Base-by-base conservation (phyloP, 495 filamentous ascomycete species). In the Trichoderma reesei region DNA sequence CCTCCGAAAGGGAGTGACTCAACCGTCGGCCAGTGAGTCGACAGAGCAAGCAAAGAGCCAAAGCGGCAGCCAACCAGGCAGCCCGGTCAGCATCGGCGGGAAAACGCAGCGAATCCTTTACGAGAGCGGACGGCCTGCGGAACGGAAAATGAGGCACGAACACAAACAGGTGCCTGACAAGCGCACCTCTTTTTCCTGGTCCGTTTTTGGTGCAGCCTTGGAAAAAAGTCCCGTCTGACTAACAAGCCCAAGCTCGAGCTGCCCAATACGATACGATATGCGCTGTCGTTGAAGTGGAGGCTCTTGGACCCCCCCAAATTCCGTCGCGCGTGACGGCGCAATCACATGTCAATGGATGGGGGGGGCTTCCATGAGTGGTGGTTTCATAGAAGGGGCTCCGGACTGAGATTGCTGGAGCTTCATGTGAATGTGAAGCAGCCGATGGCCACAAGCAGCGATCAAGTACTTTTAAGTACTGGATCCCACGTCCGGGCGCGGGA, bases 11-110 rank as follows among this genome's bases (percentile, higher is more conserved):
- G 5, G 16, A 56, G 26, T 56, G 51, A 56, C 51, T 56, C 51
- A 56, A 56, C 51, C 51, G 51, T 56, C 51, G 51, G 26, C 51
- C 26, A 33, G 26, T 56, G 51, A 56, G 51, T 56, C 51, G 51
- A 34, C 51, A 31, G 34, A 33, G 26, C 7, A 26, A 56, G 10
- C 3, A 10, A 31, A 34, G 33, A 56, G 51, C 51, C 51, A 56
- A 56, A 33, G 51, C 34, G 51, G 51, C 51, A 56, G 51, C 51
- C 51, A 56, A 56, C 26, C 51, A 56, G 51, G 51, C 51, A 56
- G 10, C 5, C 51, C 51, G 20, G 51, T 56, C 51, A 56, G 51
- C 51, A 56, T 56, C 51, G 51, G 51, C 51, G 31, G 31, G 9
- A 56, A 34, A 7, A 31, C n/a, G 11, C 26, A 36, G 51, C 9